phyloP scores from a whole-genome alignment of 1,284 basidiomycete genomes.

The Anthracocystis panici-leucophaei region DNA sequence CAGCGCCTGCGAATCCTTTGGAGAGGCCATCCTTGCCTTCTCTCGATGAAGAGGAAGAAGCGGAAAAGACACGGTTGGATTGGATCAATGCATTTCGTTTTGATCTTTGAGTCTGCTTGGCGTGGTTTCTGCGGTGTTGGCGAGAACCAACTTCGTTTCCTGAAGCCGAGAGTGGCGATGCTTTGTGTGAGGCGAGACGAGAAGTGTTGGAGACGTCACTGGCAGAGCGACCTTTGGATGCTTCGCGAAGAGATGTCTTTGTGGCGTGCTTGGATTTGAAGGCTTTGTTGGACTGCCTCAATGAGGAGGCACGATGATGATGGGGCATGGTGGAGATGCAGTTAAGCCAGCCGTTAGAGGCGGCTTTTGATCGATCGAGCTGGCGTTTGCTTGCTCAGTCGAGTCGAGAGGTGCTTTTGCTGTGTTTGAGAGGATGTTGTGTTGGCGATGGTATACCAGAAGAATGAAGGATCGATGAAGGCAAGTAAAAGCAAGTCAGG shows the following conservation, averaged over 20 bases:
- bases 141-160: conserved; percentile 58
- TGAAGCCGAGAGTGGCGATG: conserved; percentile 50
- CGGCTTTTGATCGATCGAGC: background rate
- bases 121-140: conserved; percentile 61
- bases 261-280: conserved; percentile 68
- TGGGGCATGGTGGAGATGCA: conserved; percentile 39
- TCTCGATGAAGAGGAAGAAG: conserved; percentile 19
- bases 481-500: background rate
- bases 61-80: conserved; percentile 59
- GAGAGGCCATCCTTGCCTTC: conserved; percentile 45
- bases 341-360: background rate
- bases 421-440: background rate
- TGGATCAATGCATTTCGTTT: conserved; percentile 64
- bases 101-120: conserved; percentile 60
- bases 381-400: background rate
- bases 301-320: conserved; percentile 57
- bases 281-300: conserved; percentile 66
- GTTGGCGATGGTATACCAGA: background rate
- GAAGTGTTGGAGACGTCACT: conserved; percentile 33
- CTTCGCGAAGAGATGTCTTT: conserved; percentile 60
- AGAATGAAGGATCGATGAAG: background rate
- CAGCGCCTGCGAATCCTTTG: conserved; percentile 73
- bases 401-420: background rate
- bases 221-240: conserved; percentile 55
- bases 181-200: conserved; percentile 49